Evolutionary conservation across 805 yeast genomes (phyloP).

Genomic region (Gaillardinia entomophila): DNA sequence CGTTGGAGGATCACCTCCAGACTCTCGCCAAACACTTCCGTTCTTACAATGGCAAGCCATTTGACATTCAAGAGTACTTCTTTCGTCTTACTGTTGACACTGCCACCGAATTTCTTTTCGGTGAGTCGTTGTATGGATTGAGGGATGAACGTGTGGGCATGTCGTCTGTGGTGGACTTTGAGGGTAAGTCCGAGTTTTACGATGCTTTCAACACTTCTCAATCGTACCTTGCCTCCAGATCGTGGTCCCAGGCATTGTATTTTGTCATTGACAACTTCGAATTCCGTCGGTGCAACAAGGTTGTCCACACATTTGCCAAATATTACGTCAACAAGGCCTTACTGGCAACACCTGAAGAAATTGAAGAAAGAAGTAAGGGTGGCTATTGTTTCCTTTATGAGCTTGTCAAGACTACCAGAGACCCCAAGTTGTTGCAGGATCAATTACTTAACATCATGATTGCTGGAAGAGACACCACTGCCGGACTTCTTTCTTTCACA

Average conservation of each 20-base stretch:
- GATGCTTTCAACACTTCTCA: slow-evolving; percentile 7
- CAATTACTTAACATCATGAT: slow-evolving; percentile 9
- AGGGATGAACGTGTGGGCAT: slow-evolving; percentile 2
- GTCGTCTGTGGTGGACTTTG: slow-evolving; percentile 1
- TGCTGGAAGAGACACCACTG: slow-evolving; percentile 35
- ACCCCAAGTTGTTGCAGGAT: slow-evolving; percentile 7
- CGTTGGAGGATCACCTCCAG: slow-evolving; percentile 19
- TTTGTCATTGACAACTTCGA: slow-evolving; percentile 14
- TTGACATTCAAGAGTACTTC: slow-evolving; percentile 9
- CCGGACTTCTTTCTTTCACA: slow-evolving; percentile 23
- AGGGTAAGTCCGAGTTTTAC: slow-evolving; percentile 5
- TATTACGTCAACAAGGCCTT: slow-evolving; percentile 5
- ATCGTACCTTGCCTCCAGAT: slow-evolving; percentile 4
- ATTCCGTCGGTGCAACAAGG: slow-evolving; percentile 24
- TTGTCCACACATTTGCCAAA: slow-evolving; percentile 26
- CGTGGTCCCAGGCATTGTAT: slow-evolving; percentile 7
- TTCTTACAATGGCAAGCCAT: slow-evolving; percentile 4
- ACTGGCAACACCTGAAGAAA: not conserved
- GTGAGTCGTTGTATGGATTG: slow-evolving; percentile 5
- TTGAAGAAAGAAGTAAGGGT: slow-evolving; percentile 3
- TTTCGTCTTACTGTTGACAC: slow-evolving; percentile 10
- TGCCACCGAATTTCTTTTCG: slow-evolving; percentile 9
- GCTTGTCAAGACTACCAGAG: slow-evolving; percentile 4
- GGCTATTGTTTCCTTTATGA: slow-evolving; percentile 8
- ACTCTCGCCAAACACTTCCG: slow-evolving; percentile 10